Evolutionary conservation across 257 asterid species (phyloP), one percentile per base, ranked within the genome.

Genomic region (Primulina eburnea): DNA sequence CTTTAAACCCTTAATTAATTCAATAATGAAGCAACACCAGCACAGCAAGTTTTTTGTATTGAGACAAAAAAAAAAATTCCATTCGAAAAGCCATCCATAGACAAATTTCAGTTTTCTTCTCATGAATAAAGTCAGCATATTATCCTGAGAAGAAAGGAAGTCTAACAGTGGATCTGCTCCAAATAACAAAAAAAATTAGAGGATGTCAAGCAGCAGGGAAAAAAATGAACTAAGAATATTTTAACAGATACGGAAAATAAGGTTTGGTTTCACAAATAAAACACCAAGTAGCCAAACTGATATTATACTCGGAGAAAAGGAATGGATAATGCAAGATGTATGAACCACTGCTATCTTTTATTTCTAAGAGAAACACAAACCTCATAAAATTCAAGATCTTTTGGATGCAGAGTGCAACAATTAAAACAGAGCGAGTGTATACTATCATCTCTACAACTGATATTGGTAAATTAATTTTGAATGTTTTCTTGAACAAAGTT

Each of bases 401-500:
- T 56, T 43, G 33, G 75, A 70, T 32, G 50, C 26, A 50, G 61
- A 63, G 56, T 60, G 70, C 63, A 66, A 40, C 40, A 53, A 64
- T 73, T 16, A 58, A 71, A 72, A 58, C 65, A 35, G 17, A 8
- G 50, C 33, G 69, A 43, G 60, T 21, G 55, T 20, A 34, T 29
- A 71, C 65, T n/a, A 38, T 9, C n/a, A 66, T 69, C 55, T 71
- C 75, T 76, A 79, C 55, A 62, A 60, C 57, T 67, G 37, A 76
- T 56, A 77, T 14, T 64, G 60, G 65, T 24, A 70, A 4, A 62
- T 59, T 14, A 68, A 43, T 61, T 67, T 73, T 52, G 30, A 75
- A 75, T 65, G 40, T 63, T 76, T 79, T 73, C 70, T 77, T 65
- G 74, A 47, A 80, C 71, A 75, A 71, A 75, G 81, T 80, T 82